These are phyloP conservation scores for Aureobasidium sp. DNA, from an alignment of 2,329 filamentous ascomycete genomes.

Conservation along the genomic window DNA sequence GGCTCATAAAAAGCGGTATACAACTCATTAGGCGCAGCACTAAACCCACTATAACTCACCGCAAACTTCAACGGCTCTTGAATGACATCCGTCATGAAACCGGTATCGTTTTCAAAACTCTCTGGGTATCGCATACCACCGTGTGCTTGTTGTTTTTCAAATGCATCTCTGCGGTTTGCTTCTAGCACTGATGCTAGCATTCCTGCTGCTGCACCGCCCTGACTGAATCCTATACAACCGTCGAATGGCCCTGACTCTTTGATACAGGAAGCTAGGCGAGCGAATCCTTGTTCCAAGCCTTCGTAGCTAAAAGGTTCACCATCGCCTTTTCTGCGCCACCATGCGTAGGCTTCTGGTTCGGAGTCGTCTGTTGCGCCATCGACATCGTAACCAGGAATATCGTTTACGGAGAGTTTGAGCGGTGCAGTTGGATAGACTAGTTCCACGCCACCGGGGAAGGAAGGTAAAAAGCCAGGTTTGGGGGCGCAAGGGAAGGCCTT, in stretches of 20 bases:
- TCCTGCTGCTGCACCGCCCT: slow-evolving; percentile 77
- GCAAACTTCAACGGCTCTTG: slow-evolving; percentile 74
- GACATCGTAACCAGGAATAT: slow-evolving; percentile 65
- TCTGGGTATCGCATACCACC: slow-evolving; percentile 60
- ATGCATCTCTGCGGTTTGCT: slow-evolving; percentile 49
- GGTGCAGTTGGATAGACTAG: slow-evolving; percentile 55
- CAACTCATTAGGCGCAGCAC: slow-evolving; percentile 61
- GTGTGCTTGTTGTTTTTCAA: slow-evolving; percentile 43
- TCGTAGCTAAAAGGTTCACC: slow-evolving; percentile 65
- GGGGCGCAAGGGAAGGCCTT: slow-evolving; percentile 75
- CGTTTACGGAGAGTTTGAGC: slow-evolving; percentile 45
- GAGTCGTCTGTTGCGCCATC: slow-evolving; percentile 41
- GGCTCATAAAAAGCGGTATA: slow-evolving; percentile 80
- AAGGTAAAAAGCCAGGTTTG: slow-evolving; percentile 43
- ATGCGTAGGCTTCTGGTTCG: slow-evolving; percentile 73
- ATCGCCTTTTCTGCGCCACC: slow-evolving; percentile 80
- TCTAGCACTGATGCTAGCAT: slow-evolving; percentile 81
- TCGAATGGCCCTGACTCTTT: slow-evolving; percentile 73
- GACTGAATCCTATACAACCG: slow-evolving; percentile 84
- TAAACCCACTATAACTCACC: slow-evolving; percentile 82
- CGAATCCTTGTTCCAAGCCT: slow-evolving; percentile 74
- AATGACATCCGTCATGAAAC: slow-evolving; percentile 38
- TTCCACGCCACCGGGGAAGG: slow-evolving; percentile 44
- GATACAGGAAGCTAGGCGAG: slow-evolving; percentile 67
- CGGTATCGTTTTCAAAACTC: slow-evolving; percentile 46